Evolutionary conservation across 495 filamentous ascomycete species (phyloP).

Genomic region (Paragyromitra xinjiangensis): DNA sequence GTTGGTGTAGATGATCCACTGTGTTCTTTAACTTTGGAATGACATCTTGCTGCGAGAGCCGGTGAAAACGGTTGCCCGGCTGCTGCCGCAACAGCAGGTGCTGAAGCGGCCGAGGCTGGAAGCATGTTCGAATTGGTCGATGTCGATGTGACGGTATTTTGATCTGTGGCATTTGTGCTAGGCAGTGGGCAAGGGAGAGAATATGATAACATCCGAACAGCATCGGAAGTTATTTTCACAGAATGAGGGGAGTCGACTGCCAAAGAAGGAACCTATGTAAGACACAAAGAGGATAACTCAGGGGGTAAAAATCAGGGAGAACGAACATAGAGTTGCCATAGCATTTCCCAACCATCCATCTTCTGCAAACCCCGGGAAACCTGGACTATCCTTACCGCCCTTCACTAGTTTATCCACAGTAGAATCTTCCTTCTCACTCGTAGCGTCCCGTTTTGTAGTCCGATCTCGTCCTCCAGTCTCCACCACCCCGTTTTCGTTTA

Average conservation of each 20-base stretch:
- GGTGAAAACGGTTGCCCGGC: slow-evolving; percentile 57
- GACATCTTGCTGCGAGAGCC: slow-evolving; percentile 52
- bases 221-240: slow-evolving; percentile 53
- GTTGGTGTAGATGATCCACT: slow-evolving; percentile 51
- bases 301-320: slow-evolving; percentile 17
- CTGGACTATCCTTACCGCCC: slow-evolving; percentile 37
- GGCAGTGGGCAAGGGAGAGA: slow-evolving; percentile 59
- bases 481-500: slow-evolving; percentile 23
- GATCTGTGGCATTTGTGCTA: slow-evolving; percentile 49
- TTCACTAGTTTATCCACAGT: slow-evolving; percentile 37
- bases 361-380: slow-evolving; percentile 41
- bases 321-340: slow-evolving; percentile 54
- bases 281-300: slow-evolving; percentile 34
- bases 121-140: slow-evolving; percentile 54
- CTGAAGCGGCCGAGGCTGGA: slow-evolving; percentile 54
- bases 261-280: slow-evolving; percentile 35
- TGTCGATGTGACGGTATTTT: slow-evolving; percentile 49
- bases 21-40: slow-evolving; percentile 36
- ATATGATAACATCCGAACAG: slow-evolving; percentile 58
- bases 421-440: slow-evolving; percentile 39
- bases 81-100: slow-evolving; percentile 56
- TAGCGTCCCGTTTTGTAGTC: slow-evolving; percentile 29
- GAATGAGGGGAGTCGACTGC: slow-evolving; percentile 54
- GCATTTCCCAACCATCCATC: slow-evolving; percentile 55
- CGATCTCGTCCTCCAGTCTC: slow-evolving; percentile 26